Base-by-base conservation (phyloP, 176 grass and related monocot species). In the Ampelocalamus luodianensis region DNA sequence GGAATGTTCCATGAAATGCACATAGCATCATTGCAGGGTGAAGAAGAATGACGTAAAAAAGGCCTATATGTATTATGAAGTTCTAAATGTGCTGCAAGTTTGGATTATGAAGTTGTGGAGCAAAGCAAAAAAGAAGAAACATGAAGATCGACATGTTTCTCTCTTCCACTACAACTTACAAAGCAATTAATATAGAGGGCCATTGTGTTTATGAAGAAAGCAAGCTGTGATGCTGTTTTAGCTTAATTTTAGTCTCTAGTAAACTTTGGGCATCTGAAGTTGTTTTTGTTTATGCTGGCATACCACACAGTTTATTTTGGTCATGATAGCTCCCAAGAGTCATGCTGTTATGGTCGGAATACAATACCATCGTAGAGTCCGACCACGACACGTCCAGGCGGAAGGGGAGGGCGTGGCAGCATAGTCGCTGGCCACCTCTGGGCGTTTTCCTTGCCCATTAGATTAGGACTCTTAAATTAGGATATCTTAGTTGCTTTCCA, bases 171-270 rank as follows among this genome's bases (percentile, higher is more conserved):
- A 43, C 14, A 7, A 22, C 40, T 63, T 80, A 80, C 45, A 9
- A 80, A 17, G 29, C 16, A 15, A 6, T 62, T 24, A 73, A 73
- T 48, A 73, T 73, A 63, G 37, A 58, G 34, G 37, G 0, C 3
- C 24, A 58, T 18, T 77, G 14, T 71, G 23, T 71, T 32, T 32
- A 55, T 8, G 66, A 45, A 32, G 16, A 59, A 56, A 71, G 24
- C 26, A 46, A 71, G 34, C 70, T 20, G 81, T 83, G 55, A 79
- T 71, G 14, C 48, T 24, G 29, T 22, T 74, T 48, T 10, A 83
- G 13, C 4, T 83, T 83, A 61, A 16, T 14, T 36, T 83, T 37
- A 16, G 24, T 37, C 3, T 29, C 9, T n/a, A 60, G 67, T 83
- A 60, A 29, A 58, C 27, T 58, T 45, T 60, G 32, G 26, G 55